Base-by-base conservation (phyloP, 805 yeast species). In the Ogataea angusta region DNA sequence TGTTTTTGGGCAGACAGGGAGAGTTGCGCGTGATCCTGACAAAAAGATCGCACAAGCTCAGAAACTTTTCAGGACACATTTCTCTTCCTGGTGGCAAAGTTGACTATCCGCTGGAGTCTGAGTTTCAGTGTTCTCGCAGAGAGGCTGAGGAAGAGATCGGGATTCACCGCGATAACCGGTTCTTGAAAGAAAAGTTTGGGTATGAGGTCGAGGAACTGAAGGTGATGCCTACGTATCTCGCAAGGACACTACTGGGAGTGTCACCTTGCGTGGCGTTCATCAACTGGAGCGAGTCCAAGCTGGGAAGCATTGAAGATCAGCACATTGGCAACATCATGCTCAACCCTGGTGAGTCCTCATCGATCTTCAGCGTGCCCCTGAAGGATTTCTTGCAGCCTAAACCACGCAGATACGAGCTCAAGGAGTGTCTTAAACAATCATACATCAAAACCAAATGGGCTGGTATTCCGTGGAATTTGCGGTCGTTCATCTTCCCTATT, bases 1-100 rank as follows among this genome's bases (percentile, higher is more conserved):
- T 90, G 17, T 89, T 85, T 51, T 57, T 80, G 7, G 95, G 95
- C 5, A 66, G 66, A n/a, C 61, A 68, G 31, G 91, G 91, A 2
- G 95, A 88, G 49, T 62, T 89, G 14, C 63, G 91, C 31, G 95
- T 87, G 23, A 68, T 90, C 3, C 63, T 90, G 36, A 90, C 97
- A 1, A 80, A 84, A 51, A 64, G 98, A 46, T 80, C 95, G 3
- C 69, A 83, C 34, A 68, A 72, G 26, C 68, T 91, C 52, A 69
- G 79, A 35, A 76, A 76, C 38, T 90, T 89, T 64, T 84, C 93
- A 0, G 96, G 97, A 5, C 96, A 90, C 59, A 85, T 85, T 5
- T 87, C 96, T 2, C 68, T 90, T 7, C 98, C 98, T 4, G 98
- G 98, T 2, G 98, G 97, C 7, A 86, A 83, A 56, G 89, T 95